These are phyloP conservation scores for Acanthochlamys bracteata DNA, from an alignment of 106 monocot species.

Conservation along the genomic window DNA sequence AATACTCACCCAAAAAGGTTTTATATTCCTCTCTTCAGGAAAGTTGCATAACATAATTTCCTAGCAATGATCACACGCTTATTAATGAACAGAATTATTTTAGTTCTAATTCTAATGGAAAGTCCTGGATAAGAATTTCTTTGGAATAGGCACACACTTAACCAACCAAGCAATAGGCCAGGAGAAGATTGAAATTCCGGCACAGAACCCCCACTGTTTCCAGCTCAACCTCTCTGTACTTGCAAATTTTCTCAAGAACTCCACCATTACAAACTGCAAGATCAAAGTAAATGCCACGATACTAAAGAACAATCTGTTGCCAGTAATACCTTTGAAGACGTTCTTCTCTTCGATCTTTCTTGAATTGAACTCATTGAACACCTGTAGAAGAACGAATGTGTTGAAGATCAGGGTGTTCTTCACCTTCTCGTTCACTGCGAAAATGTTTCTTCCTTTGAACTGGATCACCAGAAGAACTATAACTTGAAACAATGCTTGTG, in stretches of 20 bases:
- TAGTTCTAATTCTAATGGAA: too few relatives aligned
- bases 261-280: constrained; percentile 44
- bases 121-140: too few relatives aligned
- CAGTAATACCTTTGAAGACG: constrained; percentile 27
- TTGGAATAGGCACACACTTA: too few relatives aligned
- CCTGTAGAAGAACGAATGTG: constrained; percentile 37
- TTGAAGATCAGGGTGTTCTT: constrained; percentile 37
- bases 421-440: constrained; percentile 15
- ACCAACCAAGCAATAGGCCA: constrained; percentile 41
- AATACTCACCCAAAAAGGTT: too few relatives aligned
- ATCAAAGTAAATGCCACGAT: constrained; percentile 30
- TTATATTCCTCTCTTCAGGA: too few relatives aligned
- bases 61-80: too few relatives aligned
- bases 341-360: constrained; percentile 42
- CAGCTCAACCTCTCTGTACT: constrained; percentile 26
- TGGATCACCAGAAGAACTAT: constrained; percentile 25
- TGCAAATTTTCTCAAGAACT: constrained; percentile 33
- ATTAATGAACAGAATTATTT: too few relatives aligned
- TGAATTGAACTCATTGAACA: constrained; percentile 55
- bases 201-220: constrained; percentile 32
- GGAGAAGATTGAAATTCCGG: constrained; percentile 23
- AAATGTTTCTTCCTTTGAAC: constrained; percentile 17
- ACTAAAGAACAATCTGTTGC: constrained; percentile 28
- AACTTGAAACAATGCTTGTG: constrained; percentile 32
- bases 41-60: too few relatives aligned